phyloP scores from a whole-genome alignment of 805 yeast species.

The Diddensiella caesifluorescens region DNA sequence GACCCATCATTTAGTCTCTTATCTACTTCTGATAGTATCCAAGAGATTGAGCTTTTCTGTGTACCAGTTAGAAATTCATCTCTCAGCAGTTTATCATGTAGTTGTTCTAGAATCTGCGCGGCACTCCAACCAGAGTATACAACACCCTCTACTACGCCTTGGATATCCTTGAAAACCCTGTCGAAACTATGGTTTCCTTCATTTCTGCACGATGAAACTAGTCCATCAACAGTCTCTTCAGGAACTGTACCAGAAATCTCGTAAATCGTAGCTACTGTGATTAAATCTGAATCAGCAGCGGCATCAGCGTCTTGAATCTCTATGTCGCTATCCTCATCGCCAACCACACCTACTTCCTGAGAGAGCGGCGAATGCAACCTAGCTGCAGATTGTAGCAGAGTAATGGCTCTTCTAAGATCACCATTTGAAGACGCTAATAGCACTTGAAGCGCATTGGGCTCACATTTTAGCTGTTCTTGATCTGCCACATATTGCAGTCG shows the following conservation, averaged over 20 bases:
- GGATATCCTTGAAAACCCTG: conserved; percentile 22
- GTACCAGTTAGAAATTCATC: conserved; percentile 45
- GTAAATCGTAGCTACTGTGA: conserved; percentile 46
- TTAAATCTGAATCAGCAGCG: conserved; percentile 22
- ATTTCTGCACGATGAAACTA: conserved; percentile 37
- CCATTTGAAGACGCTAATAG: conserved; percentile 76
- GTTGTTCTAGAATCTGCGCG: conserved; percentile 60
- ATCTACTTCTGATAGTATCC: conserved; percentile 68
- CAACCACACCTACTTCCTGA: conserved; percentile 4
- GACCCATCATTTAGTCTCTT: conserved; percentile 74
- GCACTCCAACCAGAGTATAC: conserved; percentile 74
- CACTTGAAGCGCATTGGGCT: conserved; percentile 50
- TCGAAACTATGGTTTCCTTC: conserved; percentile 24
- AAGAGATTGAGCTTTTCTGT: conserved; percentile 62
- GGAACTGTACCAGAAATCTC: conserved; percentile 79
- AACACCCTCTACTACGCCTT: conserved; percentile 43
- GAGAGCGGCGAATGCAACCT: conserved; percentile 38
- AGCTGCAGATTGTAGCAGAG: conserved; percentile 79
- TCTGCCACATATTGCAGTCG: conserved; percentile 61
- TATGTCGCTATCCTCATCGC: conserved; percentile 31
- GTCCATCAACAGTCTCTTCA: conserved; percentile 37
- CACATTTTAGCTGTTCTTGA: conserved; percentile 41
- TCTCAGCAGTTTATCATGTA: conserved; percentile 58
- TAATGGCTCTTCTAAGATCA: conserved; percentile 89
- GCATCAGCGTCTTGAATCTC: conserved; percentile 29